A percentile compares a stretch with the other conserved stretches of the same genome.
Evolutionary conservation across 2,329 filamentous ascomycete genomes (phyloP).

Genomic region (Fusarium sp.): DNA sequence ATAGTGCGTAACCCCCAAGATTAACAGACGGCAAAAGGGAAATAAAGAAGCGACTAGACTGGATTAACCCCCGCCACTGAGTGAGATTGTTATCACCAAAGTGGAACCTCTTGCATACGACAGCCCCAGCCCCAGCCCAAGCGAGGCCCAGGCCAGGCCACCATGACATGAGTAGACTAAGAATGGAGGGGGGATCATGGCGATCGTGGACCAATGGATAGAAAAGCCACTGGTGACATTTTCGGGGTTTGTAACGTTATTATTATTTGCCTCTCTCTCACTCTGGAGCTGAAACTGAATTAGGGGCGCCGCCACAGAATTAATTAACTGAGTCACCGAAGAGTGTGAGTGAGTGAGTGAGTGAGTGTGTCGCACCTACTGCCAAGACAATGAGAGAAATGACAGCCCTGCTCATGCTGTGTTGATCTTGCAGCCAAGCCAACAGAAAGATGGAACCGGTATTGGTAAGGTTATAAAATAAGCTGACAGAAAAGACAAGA

Average conservation of each 20-base stretch:
- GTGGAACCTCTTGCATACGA: background rate
- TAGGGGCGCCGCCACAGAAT: background rate
- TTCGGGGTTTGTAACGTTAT: background rate
- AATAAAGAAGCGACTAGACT: background rate
- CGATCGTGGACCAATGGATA: constrained; percentile 3
- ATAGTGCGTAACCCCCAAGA: background rate
- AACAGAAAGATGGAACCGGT: background rate
- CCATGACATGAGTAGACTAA: background rate
- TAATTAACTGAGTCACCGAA: background rate
- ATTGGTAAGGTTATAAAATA: background rate
- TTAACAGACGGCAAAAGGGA: background rate
- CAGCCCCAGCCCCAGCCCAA: background rate
- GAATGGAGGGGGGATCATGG: background rate
- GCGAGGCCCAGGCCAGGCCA: background rate
- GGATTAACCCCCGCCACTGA: background rate
- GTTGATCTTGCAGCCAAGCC: background rate
- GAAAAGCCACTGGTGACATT: background rate
- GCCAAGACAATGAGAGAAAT: background rate
- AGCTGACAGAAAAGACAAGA: background rate
- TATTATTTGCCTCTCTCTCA: background rate
- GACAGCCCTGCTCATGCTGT: background rate
- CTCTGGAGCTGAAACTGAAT: background rate
- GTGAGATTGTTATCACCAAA: constrained; percentile 9
- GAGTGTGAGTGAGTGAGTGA: background rate
- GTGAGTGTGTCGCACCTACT: background rate